Evolutionary conservation across 371 early-diverging fungal species (phyloP), one percentile per base, ranked within the genome.

Genomic region (Actinomucor elegans): DNA sequence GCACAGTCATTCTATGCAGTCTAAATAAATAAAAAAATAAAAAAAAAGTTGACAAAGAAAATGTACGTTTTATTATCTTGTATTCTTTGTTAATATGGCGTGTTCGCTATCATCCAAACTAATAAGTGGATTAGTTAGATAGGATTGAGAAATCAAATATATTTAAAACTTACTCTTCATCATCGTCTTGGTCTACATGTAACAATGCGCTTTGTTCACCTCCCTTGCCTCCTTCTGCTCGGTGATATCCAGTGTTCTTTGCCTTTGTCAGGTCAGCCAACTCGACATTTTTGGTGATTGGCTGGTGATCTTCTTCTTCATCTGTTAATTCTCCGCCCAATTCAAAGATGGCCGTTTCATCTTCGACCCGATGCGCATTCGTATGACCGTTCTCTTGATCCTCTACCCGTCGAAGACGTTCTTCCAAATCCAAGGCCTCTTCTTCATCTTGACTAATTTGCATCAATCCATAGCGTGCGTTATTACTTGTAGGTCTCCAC

Each of bases 401-500:
- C 36, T 83, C 83, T 2, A 73, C 75, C 12, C 77, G 70, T 24
- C 82, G 70, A 9, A 82, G 55, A 20, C 67, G 59, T 42, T 81
- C 80, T 61, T 84, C 83, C 24, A 78, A 66, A 43, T 80, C 87
- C 18, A 81, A 61, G 1, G 83, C 85, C 15, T 69, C 72, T 31
- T 81, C 84, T 62, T 80, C 81, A 41, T 82, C 83, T 29, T 84
- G 75, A 58, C 71, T 71, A 41, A 79, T 61, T 42, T 79, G 75
- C 59, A 71, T 72, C 38, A 79, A 53, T 7, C 79, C 88, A 61
- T 88, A 92, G 29, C 96, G 82, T 50, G 89, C 84, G 69, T 98
- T 98, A 64, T 96, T 90, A 17, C 69, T 76, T 0, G 97, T 97
- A 3, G 98, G 98, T 48, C 95, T 69, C 98, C 98, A 98, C 52